Evolutionary conservation across 495 filamentous ascomycete genomes (phyloP), one percentile per base, ranked within the genome.

Genomic region (Penicilliopsis zonata): DNA sequence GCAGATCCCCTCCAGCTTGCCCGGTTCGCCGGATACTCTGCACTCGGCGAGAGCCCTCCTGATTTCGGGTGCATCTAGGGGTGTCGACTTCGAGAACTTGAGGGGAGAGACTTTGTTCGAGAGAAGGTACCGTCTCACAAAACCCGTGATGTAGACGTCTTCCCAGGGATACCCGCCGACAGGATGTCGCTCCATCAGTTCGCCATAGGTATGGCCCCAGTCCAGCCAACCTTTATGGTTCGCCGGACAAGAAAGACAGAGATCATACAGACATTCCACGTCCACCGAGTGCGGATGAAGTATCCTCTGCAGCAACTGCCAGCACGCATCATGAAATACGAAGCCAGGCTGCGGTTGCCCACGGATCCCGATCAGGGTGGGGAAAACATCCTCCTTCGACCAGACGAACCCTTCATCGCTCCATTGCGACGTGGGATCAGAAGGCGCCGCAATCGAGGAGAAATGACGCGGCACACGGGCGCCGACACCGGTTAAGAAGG

Each of bases 131-230:
- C 30, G 23, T 28, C 9, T 24, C 3, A 23, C 25, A 16, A 17
- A 30, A 15, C 17, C 26, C 12, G 18, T 27, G 15, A 34, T 24
- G 14, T 34, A 28, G 5, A 30, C 24, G 12, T 39, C 37, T 14
- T 34, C 31, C 37, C 37, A 39, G 5, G 37, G 37, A 18, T 27
- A 39, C 15, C 25, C 22, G 2, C n/a, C 31, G 5, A 8, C 15
- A 15, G 37, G 37, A 19, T 15, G 26, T 17, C 24, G 3, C 7
- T 30, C 31, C 19, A 39, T 28, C 13, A 34, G 16, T 23, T 31
- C 31, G 5, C 31, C 37, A 16, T 39, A 39, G 26, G 13, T 20
- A 18, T 39, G 37, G 9, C 37, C 37, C 37, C 37, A 34, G 12
- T 39, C 37, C 7, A 39, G 13, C 23, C 31, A 34, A 9, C 27